Conservation (phyloP, 176 grass and related monocot species). For the Bolboschoenus planiculmis region DNA sequence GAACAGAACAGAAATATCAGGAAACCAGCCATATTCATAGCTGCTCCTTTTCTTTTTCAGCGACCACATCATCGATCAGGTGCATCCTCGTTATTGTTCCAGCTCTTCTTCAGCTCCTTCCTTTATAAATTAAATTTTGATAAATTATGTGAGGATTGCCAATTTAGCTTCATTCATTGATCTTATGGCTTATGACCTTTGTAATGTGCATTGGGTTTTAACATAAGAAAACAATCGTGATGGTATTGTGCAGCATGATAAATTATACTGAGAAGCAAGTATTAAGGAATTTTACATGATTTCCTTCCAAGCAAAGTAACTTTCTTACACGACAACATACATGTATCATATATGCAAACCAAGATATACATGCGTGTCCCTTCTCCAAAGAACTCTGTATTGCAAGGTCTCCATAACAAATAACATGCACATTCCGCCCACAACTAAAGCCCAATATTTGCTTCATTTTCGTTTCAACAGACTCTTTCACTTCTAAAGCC, state of each 20-base stretch:
- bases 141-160: background rate
- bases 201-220: background rate
- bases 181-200: background rate
- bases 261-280: background rate
- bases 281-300: background rate
- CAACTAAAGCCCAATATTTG: no score
- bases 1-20: background rate
- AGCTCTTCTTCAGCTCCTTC: slow-evolving; percentile 61
- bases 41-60: slow-evolving; percentile 54
- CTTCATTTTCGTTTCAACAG: no score
- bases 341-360: no score
- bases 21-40: background rate
- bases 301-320: no score
- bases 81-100: slow-evolving; percentile 71
- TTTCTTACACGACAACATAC: no score
- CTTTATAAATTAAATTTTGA: slow-evolving; percentile 6
- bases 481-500: background rate
- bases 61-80: slow-evolving; percentile 41
- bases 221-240: background rate
- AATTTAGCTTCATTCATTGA: background rate
- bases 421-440: no score
- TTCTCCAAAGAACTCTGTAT: no score
- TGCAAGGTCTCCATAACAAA: no score
- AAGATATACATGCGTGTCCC: no score
- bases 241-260: background rate